Conservation (phyloP, 2,329 filamentous ascomycete species). For the Akanthomyces uredinophilus region DNA sequence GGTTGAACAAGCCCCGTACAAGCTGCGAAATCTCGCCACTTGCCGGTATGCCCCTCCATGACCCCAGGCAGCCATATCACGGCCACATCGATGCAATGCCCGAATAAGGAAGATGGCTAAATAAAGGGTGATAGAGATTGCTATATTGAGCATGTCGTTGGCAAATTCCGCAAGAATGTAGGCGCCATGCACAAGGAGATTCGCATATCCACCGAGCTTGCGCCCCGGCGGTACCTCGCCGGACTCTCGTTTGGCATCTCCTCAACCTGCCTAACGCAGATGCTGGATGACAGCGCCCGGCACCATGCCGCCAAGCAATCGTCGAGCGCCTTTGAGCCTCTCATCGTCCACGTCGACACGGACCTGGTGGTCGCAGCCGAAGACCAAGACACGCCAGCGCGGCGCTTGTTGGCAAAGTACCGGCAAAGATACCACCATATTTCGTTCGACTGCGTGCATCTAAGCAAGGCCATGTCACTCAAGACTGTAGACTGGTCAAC, state of each 20-base stretch:
- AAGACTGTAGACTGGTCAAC: slow-evolving; percentile 49
- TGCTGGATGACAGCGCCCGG: slow-evolving; percentile 65
- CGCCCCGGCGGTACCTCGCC: slow-evolving; percentile 54
- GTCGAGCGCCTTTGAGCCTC: slow-evolving; percentile 62
- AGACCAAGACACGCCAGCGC: slow-evolving; percentile 27
- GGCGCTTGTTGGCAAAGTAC: slow-evolving; percentile 47
- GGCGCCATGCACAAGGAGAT: slow-evolving; percentile 47
- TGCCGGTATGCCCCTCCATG: slow-evolving; percentile 21
- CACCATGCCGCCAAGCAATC: slow-evolving; percentile 60
- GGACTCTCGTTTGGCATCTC: slow-evolving; percentile 80
- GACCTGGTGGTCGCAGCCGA: slow-evolving; percentile 24
- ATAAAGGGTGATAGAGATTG: slow-evolving; percentile 48
- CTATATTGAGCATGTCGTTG: slow-evolving; percentile 70
- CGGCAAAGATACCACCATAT: slow-evolving; percentile 61
- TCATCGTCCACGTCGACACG: slow-evolving; percentile 52
- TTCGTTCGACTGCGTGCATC: slow-evolving; percentile 54
- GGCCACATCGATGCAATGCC: no score
- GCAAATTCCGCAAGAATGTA: slow-evolving; percentile 73
- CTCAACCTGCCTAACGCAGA: slow-evolving; percentile 70
- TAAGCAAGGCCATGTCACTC: slow-evolving; percentile 57
- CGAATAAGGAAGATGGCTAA: slow-evolving; percentile 6
- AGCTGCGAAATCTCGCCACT: slow-evolving; percentile 22
- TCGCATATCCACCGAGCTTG: slow-evolving; percentile 29
- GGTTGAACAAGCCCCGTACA: slow-evolving; percentile 17
- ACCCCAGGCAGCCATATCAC: slow-evolving; percentile 7